Percentiles rank a stretch among this genome's conserved stretches.
Conservation (phyloP, 805 yeast species). For the Starmerella apicola region DNA sequence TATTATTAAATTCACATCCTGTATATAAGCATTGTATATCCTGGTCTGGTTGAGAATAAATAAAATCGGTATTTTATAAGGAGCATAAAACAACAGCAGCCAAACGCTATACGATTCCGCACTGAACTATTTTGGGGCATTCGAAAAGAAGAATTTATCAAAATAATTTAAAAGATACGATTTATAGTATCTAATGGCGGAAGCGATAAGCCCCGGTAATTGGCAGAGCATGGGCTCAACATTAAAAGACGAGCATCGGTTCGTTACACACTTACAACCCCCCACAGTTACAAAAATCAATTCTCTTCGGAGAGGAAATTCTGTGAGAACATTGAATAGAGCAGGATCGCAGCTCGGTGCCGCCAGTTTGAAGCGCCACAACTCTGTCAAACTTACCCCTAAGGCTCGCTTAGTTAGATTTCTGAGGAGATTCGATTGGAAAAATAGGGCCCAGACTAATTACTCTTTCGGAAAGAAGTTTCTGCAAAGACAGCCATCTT, state of each 20-base stretch:
- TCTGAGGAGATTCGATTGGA: constrained; percentile 11
- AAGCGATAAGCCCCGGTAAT: neutral
- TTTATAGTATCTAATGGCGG: no score
- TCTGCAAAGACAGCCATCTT: constrained; percentile 18
- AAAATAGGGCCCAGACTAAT: constrained; percentile 2
- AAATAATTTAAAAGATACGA: no score
- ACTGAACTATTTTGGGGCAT: no score
- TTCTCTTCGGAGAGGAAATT: neutral
- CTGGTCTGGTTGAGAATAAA: no score
- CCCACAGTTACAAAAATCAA: neutral
- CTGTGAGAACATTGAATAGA: neutral
- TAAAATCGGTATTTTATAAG: no score
- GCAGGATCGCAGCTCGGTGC: neutral
- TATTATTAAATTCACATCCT: no score
- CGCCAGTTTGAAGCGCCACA: constrained; percentile 10
- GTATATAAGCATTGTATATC: no score
- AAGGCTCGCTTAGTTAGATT: constrained; percentile 7
- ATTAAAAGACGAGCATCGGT: constrained; percentile 4
- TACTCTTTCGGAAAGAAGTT: constrained; percentile 12
- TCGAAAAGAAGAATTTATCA: no score
- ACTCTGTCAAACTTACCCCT: constrained; percentile 12
- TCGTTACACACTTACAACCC: constrained; percentile 8
- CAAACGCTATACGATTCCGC: no score
- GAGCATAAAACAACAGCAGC: no score
- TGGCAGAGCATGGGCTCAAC: constrained; percentile 17